phyloP scores from a whole-genome alignment of 208 protist genomes.

The Wallacemonas sp. region DNA sequence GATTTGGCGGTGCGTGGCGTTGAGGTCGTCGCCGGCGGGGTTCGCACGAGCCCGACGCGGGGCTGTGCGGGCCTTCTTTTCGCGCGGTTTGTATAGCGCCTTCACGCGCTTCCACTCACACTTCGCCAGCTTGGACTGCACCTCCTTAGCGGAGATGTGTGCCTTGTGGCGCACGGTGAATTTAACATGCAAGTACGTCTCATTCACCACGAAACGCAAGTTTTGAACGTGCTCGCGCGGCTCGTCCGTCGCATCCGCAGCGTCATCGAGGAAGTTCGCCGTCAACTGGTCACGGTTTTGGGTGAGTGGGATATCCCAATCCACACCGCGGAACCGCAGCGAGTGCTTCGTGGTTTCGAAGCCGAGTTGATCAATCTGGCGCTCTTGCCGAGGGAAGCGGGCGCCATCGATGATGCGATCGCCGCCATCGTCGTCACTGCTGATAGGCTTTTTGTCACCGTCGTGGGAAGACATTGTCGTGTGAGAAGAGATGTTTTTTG shows the following conservation, averaged over 20 bases:
- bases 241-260: slow-evolving; percentile 42
- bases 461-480: slow-evolving; percentile 9
- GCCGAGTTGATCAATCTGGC: slow-evolving; percentile 63
- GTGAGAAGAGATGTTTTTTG: neutral
- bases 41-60: slow-evolving; percentile 14
- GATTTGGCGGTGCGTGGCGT: slow-evolving; percentile 12
- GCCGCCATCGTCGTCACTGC: slow-evolving; percentile 34
- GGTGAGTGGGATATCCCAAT: slow-evolving; percentile 71
- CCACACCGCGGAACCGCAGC: slow-evolving; percentile 60
- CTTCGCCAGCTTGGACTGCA: slow-evolving; percentile 51
- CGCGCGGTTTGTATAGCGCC: slow-evolving; percentile 53
- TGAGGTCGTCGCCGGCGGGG: slow-evolving; percentile 1
- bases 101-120: slow-evolving; percentile 40
- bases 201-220: slow-evolving; percentile 58
- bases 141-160: slow-evolving; percentile 32
- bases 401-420: slow-evolving; percentile 67
- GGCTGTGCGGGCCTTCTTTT: slow-evolving; percentile 33
- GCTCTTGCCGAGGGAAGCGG: slow-evolving; percentile 49
- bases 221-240: slow-evolving; percentile 47
- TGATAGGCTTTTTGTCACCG: slow-evolving; percentile 19
- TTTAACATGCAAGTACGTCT: slow-evolving; percentile 45
- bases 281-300: slow-evolving; percentile 57
- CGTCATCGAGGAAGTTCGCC: slow-evolving; percentile 47
- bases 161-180: slow-evolving; percentile 60
- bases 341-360: slow-evolving; percentile 67